Evolutionary conservation across 331 rosid genomes (phyloP).

Genomic region (Saraca asoca): DNA sequence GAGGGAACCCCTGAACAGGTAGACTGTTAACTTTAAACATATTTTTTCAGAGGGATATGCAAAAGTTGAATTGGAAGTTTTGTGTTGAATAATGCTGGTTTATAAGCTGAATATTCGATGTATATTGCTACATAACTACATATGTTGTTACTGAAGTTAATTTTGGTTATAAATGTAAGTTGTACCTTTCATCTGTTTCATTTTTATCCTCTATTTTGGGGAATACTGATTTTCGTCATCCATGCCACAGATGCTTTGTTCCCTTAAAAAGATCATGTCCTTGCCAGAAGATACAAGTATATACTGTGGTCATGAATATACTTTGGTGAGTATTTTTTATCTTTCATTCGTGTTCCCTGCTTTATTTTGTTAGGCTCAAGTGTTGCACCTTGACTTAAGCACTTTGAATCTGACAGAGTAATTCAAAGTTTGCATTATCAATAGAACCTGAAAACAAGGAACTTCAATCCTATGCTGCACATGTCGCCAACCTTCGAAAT

Average conservation of each 20-base stretch:
- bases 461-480: constrained; percentile 77
- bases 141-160: constrained; percentile 14
- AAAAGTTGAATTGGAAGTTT: too few relatives aligned
- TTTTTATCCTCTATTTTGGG: constrained; percentile 21
- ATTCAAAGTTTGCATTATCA: constrained; percentile 85
- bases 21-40: constrained; percentile 22
- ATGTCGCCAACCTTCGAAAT: constrained; percentile 64
- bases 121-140: constrained; percentile 1
- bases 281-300: constrained; percentile 79
- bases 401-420: constrained; percentile 57
- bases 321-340: constrained; percentile 60
- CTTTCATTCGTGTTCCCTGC: constrained; percentile 18
- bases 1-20: constrained; percentile 98
- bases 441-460: constrained; percentile 84
- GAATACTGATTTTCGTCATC: constrained; percentile 32
- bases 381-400: constrained; percentile 34
- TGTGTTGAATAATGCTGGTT: constrained; percentile 13
- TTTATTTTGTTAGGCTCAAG: constrained; percentile 12
- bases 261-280: constrained; percentile 71
- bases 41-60: neutral
- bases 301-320: constrained; percentile 87
- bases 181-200: constrained; percentile 12
- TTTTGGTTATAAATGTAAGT: constrained; percentile 8
- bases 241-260: constrained; percentile 71
- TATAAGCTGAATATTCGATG: constrained; percentile 8